These are phyloP conservation scores for Cyclotella baltica DNA, from an alignment of 108 stramenopile species.

Conservation along the genomic window DNA sequence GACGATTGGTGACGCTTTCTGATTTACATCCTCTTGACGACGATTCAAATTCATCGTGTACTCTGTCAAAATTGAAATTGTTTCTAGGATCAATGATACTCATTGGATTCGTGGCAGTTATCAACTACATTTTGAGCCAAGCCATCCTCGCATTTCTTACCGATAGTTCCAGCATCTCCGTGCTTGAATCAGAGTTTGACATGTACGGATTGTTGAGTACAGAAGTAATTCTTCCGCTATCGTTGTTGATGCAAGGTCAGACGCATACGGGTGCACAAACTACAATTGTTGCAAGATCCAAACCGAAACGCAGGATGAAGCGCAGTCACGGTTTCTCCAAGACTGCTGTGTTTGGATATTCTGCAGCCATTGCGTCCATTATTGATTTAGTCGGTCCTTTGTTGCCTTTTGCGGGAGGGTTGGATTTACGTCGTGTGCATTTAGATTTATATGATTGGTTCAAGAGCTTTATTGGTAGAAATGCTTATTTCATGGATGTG, in stretches of 20 bases:
- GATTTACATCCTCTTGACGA: background rate
- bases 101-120: conserved; percentile 13
- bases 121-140: conserved; percentile 5
- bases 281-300: background rate
- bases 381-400: conserved; percentile 62
- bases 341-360: conserved; percentile 22
- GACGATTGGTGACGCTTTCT: background rate
- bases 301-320: background rate
- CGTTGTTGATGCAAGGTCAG: background rate
- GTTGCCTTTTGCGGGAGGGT: conserved; percentile 64
- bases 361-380: conserved; percentile 57
- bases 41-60: background rate
- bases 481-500: background rate
- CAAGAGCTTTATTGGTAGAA: background rate
- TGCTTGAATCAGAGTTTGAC: conserved; percentile 62
- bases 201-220: conserved; percentile 86
- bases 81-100: conserved; percentile 18
- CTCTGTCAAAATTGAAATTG: conserved; percentile 5
- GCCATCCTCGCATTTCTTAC: conserved; percentile 1
- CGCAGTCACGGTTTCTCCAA: background rate
- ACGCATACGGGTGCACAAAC: background rate
- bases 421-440: conserved; percentile 61
- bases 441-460: conserved; percentile 14
- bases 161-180: background rate
- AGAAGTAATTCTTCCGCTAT: conserved; percentile 55